Percentiles rank a stretch among this genome's conserved stretches.
Evolutionary conservation across 2,329 filamentous ascomycete species (phyloP).

Genomic region (Leptodontidium sp.): DNA sequence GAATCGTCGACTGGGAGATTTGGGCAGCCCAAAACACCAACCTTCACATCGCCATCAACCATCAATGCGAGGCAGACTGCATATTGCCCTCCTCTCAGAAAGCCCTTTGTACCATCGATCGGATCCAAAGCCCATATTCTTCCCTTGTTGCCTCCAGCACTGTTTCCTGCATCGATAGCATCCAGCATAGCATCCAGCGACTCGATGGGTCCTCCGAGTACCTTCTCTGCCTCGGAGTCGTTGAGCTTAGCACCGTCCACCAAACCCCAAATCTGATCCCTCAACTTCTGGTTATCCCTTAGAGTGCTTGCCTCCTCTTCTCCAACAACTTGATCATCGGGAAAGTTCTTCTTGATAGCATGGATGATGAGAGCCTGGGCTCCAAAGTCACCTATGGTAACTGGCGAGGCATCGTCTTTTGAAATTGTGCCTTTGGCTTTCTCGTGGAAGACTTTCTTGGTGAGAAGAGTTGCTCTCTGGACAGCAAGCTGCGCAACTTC

Average conservation of each 20-base stretch:
- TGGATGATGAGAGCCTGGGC: constrained; percentile 96
- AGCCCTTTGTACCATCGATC: constrained; percentile 97
- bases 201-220: constrained; percentile 74
- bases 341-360: constrained; percentile 89
- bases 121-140: constrained; percentile 97
- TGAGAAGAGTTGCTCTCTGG: constrained; percentile 80
- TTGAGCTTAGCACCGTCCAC: constrained; percentile 76
- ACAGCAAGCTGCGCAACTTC: constrained; percentile 87
- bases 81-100: constrained; percentile 95
- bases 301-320: constrained; percentile 92
- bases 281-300: constrained; percentile 72
- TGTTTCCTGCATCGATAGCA: constrained; percentile 73
- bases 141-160: constrained; percentile 74
- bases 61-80: constrained; percentile 93
- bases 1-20: constrained; percentile 91
- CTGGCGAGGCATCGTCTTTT: constrained; percentile 95
- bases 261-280: constrained; percentile 83
- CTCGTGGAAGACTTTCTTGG: constrained; percentile 81
- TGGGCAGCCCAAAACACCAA: constrained; percentile 93
- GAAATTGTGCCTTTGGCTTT: constrained; percentile 93
- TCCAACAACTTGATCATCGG: constrained; percentile 87
- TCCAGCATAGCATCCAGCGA: constrained; percentile 72
- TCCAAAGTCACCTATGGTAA: constrained; percentile 97
- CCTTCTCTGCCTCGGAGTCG: constrained; percentile 68
- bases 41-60: constrained; percentile 91